These are phyloP conservation scores for Blumeriella jaapii DNA, from an alignment of 2,329 filamentous ascomycete genomes.

Conservation along the genomic window DNA sequence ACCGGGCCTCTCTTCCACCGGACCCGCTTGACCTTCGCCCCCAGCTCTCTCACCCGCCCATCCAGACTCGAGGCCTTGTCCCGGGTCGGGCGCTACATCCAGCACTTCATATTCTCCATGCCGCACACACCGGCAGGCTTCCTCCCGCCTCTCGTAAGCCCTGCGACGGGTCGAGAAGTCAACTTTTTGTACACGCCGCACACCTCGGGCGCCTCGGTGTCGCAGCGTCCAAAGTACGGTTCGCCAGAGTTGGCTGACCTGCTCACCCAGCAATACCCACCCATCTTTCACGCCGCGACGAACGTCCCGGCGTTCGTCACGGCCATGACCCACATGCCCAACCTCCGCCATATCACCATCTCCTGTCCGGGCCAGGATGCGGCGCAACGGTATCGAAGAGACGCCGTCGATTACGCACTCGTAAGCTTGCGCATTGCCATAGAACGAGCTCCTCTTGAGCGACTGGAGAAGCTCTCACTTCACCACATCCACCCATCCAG, in stretches of 20 bases:
- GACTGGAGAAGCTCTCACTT: constrained; percentile 59
- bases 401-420: constrained; percentile 77
- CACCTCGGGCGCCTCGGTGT: constrained; percentile 47
- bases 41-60: constrained; percentile 65
- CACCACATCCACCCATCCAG: constrained; percentile 63
- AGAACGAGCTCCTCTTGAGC: constrained; percentile 56
- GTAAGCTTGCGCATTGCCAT: constrained; percentile 77
- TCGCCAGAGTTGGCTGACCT: constrained; percentile 69
- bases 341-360: constrained; percentile 63
- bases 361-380: constrained; percentile 63
- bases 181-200: constrained; percentile 75
- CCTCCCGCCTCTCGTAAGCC: constrained; percentile 73
- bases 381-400: constrained; percentile 59
- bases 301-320: constrained; percentile 77
- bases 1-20: constrained; percentile 60
- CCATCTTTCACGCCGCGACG: constrained; percentile 79
- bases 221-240: constrained; percentile 64
- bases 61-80: constrained; percentile 62
- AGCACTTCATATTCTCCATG: constrained; percentile 66
- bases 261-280: constrained; percentile 76
- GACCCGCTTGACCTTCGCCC: constrained; percentile 57
- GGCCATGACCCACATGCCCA: constrained; percentile 56
- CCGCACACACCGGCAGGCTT: constrained; percentile 70
- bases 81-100: constrained; percentile 67
- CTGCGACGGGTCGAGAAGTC: constrained; percentile 63